Conservation (phyloP, 805 yeast species). For the Wickerhamomyces canadensis region DNA sequence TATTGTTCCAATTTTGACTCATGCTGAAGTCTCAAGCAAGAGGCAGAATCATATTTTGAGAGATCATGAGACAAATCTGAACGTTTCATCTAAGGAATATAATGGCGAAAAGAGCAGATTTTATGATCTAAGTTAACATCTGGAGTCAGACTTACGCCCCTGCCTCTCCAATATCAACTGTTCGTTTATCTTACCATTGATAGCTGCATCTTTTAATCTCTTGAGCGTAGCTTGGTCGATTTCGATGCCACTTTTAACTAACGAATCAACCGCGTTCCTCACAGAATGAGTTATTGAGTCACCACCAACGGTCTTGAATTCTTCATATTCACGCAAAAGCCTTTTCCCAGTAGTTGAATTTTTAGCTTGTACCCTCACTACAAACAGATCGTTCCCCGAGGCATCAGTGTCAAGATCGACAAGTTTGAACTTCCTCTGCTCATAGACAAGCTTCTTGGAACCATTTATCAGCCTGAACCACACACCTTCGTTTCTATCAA, state of each 20-base stretch:
- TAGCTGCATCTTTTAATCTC: constrained; percentile 14
- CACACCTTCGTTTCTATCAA: constrained; percentile 7
- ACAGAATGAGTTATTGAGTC: constrained; percentile 14
- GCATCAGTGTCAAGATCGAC: constrained; percentile 4
- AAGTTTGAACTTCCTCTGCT: constrained; percentile 2
- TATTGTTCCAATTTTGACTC: constrained; percentile 33
- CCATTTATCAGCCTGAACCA: constrained; percentile 19
- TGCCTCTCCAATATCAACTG: constrained; percentile 28
- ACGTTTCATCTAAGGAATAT: constrained; percentile 30
- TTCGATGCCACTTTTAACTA: constrained; percentile 17
- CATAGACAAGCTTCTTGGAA: constrained; percentile 9
- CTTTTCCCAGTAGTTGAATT: constrained; percentile 12
- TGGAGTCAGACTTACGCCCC: constrained; percentile 24
- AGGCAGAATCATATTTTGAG: neutral
- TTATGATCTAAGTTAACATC: constrained; percentile 30
- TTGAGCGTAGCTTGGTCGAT: constrained; percentile 11
- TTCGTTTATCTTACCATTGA: constrained; percentile 31
- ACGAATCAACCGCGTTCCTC: constrained; percentile 18
- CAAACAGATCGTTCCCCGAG: constrained; percentile 9
- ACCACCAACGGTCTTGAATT: constrained; percentile 2
- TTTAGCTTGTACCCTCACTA: constrained; percentile 14
- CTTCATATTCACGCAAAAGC: constrained; percentile 10
- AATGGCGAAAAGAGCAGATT: constrained; percentile 37
- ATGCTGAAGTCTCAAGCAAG: constrained; percentile 6
- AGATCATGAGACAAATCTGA: constrained; percentile 19